Conservation (phyloP, 139 green algal genomes). For the Penium margaritaceum region DNA sequence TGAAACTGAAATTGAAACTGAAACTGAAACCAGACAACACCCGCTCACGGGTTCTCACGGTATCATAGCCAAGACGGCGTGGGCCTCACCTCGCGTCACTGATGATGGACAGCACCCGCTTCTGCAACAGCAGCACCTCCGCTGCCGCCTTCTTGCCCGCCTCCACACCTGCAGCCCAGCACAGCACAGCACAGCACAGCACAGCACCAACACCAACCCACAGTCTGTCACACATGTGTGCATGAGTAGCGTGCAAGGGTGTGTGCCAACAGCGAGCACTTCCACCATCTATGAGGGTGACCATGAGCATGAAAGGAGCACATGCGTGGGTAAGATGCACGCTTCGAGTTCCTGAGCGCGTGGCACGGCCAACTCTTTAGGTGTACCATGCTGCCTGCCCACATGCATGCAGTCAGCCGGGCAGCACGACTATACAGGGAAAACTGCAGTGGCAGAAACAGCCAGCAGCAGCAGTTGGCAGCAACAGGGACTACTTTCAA, state of each 20-base stretch:
- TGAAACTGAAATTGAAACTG: too few species aligned
- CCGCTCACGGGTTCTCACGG: too few species aligned
- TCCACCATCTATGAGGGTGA: not conserved
- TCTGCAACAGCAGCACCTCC: constrained; percentile 32
- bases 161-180: constrained; percentile 24
- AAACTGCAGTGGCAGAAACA: too few species aligned
- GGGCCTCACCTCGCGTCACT: not conserved
- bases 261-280: not conserved
- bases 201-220: too few species aligned
- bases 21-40: too few species aligned
- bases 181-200: not conserved
- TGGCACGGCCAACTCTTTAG: too few species aligned
- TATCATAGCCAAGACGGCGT: too few species aligned
- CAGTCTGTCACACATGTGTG: not conserved
- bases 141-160: constrained; percentile 37
- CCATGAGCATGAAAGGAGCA: not conserved
- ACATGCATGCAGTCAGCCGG: too few species aligned
- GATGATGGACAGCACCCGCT: constrained; percentile 31
- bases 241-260: not conserved
- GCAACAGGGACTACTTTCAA: too few species aligned
- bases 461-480: too few species aligned
- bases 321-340: not conserved
- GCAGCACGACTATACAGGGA: too few species aligned
- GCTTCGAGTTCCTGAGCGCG: not conserved
- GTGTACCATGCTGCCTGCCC: too few species aligned